Evolutionary conservation across 257 asterid genomes (phyloP), one percentile per base, ranked within the genome.

Genomic region (Penstemon davidsonii): DNA sequence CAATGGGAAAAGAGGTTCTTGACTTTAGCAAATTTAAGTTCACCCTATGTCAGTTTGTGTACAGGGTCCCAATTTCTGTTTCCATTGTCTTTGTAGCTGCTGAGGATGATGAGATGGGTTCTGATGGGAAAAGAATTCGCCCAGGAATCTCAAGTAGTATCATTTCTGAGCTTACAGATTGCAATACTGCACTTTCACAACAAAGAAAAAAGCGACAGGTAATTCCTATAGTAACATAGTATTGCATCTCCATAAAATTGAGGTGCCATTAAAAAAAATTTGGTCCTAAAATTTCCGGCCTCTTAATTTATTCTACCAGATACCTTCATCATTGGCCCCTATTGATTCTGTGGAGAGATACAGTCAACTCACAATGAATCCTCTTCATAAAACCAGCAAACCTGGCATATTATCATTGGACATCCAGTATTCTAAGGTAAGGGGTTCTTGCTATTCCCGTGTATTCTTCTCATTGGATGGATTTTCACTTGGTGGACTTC

Each of bases 1-100:
- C 95, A 94, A 91, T 76, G 99, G 99, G 70, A 94, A 87, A 86
- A 83, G 96, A 87, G 99, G 99, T 94, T 80, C 61, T 67, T 71
- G 47, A 4, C 55, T 38, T 67, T 63, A 74, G 9, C 4, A 18
- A 59, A 11, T 53, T 52, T 41, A 44, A 43, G 42, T 44, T 69
- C 7, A 11, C 53, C 69, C n/a, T 50, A 15, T 55, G 42, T 49
- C 13, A 64, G 58, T 36, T 60, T 39, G n/a, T 73, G 55, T 55
- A 40, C 25, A 38, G 68, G 64, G 47, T 69, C 64, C 60, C 58
- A 56, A 76, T 71, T 67, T 70, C 39, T 73, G 59, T 51, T 67
- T 66, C 64, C 37, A 39, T 68, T 80, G 45, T 73, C 47, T 50
- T 69, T 65, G 75, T 81, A 94, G 99, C 82, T 73, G 82, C 88